Evolutionary conservation across 2,329 filamentous ascomycete genomes (phyloP).

Genomic region (Fusarium dlaminii): DNA sequence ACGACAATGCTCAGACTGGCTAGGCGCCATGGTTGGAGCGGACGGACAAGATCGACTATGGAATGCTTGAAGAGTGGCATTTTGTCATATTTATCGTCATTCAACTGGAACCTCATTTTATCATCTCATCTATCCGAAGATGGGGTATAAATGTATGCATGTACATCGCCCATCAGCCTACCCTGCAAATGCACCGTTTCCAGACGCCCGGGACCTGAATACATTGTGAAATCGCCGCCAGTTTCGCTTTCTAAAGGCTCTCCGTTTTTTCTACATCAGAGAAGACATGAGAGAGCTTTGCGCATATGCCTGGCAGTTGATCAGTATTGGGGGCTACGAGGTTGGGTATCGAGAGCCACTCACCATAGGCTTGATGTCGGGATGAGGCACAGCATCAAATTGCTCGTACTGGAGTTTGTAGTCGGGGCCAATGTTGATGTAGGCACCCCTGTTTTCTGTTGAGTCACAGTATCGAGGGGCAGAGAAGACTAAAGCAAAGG

Average conservation of each 20-base stretch:
- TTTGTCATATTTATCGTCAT: constrained; percentile 25
- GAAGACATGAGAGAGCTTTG: constrained; percentile 82
- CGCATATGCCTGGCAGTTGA: constrained; percentile 74
- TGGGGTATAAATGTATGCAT: constrained; percentile 43
- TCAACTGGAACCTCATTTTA: constrained; percentile 31
- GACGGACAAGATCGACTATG: constrained; percentile 57
- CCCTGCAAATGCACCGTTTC: constrained; percentile 41
- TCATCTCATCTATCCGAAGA: constrained; percentile 30
- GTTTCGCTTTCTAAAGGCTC: constrained; percentile 19
- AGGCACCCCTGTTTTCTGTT: constrained; percentile 97
- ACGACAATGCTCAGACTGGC: constrained; percentile 69
- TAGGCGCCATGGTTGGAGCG: constrained; percentile 66
- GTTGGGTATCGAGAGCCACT: constrained; percentile 26
- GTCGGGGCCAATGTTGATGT: constrained; percentile 94
- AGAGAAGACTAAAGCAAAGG: constrained; percentile 78
- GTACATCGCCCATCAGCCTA: constrained; percentile 40
- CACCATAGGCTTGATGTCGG: constrained; percentile 92
- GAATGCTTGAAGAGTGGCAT: constrained; percentile 50
- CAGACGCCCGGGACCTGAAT: constrained; percentile 41
- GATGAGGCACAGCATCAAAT: constrained; percentile 97
- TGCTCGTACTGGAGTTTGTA: constrained; percentile 92
- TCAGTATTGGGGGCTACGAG: constrained; percentile 18
- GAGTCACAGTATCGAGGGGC: constrained; percentile 97
- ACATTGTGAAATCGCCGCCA: constrained; percentile 27
- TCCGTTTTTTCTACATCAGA: constrained; percentile 66